Conservation (phyloP, 2,329 filamentous ascomycete species). For the Aspergillus sp. region DNA sequence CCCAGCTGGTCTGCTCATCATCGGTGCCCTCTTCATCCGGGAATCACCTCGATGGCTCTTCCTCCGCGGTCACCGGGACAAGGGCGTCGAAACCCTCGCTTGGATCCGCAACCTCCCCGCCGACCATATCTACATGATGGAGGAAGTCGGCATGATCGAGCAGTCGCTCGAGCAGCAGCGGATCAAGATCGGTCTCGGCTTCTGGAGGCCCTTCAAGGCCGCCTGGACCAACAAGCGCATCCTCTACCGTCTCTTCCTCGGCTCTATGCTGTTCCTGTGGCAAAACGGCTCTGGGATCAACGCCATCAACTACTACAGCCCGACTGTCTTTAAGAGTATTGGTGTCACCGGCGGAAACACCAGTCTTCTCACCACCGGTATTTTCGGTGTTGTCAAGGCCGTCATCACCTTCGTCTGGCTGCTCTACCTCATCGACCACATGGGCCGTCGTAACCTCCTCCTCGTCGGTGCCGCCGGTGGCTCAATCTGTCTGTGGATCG, state of each 20-base stretch:
- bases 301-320: slow-evolving; percentile 74
- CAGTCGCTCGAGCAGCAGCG: slow-evolving; percentile 66
- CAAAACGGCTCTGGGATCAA: slow-evolving; percentile 78
- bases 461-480: slow-evolving; percentile 64
- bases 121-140: slow-evolving; percentile 63
- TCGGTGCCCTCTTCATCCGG: slow-evolving; percentile 61
- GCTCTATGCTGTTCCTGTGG: slow-evolving; percentile 73
- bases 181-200: slow-evolving; percentile 64
- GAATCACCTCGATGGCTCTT: slow-evolving; percentile 71
- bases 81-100: slow-evolving; percentile 57
- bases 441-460: slow-evolving; percentile 63
- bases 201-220: slow-evolving; percentile 69
- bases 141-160: slow-evolving; percentile 72
- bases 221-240: slow-evolving; percentile 58
- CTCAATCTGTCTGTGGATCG: slow-evolving; percentile 44
- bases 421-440: slow-evolving; percentile 65
- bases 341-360: slow-evolving; percentile 61
- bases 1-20: slow-evolving; percentile 46
- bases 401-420: slow-evolving; percentile 68
- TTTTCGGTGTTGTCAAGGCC: slow-evolving; percentile 77
- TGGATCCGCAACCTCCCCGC: slow-evolving; percentile 44
- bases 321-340: slow-evolving; percentile 67
- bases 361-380: slow-evolving; percentile 67
- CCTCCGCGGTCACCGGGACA: slow-evolving; percentile 65
- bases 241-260: slow-evolving; percentile 71